Conservation (phyloP, 257 asterid species). For the Solanum tarapatanum region DNA sequence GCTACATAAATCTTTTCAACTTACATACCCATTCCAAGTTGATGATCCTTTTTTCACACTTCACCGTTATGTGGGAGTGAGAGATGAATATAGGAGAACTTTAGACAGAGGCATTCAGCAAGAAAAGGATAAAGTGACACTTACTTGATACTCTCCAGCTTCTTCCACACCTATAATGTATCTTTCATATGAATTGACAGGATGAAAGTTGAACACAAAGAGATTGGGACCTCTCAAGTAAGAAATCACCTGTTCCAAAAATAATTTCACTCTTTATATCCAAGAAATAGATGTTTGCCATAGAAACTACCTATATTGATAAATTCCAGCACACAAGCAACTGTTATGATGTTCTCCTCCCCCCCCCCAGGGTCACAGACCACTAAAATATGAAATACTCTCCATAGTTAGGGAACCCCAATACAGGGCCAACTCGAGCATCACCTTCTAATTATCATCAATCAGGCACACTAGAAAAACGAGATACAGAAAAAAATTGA, state of each 20-base stretch:
- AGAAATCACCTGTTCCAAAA: conserved; percentile 63
- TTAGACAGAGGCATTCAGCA: not conserved
- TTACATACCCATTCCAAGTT: not conserved
- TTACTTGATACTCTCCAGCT: conserved; percentile 97
- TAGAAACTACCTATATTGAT: not conserved
- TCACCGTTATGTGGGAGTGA: not conserved
- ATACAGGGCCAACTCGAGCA: not conserved
- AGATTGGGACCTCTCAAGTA: conserved; percentile 79
- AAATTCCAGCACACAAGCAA: not conserved
- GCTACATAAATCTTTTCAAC: not conserved
- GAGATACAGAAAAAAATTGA: not conserved
- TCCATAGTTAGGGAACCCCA: not conserved
- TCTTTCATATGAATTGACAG: conserved; percentile 48
- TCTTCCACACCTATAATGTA: conserved; percentile 84
- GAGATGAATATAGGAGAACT: not conserved
- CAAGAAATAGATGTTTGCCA: not conserved
- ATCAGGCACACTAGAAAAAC: not conserved
- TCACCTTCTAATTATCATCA: not conserved
- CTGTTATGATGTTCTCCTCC: not conserved
- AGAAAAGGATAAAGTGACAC: conserved; percentile 18
- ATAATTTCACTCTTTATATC: not conserved
- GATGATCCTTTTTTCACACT: not conserved
- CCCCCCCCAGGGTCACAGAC: not conserved
- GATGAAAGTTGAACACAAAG: conserved; percentile 82
- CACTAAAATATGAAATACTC: not conserved